Conservation (phyloP, 1,284 basidiomycete species). For the Phlebopus sp. region DNA sequence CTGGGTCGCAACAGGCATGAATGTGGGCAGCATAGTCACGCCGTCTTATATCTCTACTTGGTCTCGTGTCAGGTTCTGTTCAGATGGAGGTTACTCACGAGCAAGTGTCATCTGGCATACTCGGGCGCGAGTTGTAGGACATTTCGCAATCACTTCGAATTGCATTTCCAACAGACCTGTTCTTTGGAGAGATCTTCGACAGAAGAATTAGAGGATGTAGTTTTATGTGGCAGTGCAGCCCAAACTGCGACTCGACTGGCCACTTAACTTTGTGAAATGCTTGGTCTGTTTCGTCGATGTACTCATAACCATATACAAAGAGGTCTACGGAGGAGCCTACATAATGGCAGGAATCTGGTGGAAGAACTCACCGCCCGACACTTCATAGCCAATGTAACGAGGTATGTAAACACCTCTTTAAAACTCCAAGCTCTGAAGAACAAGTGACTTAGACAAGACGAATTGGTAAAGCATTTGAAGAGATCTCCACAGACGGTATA, state of each 20-base stretch:
- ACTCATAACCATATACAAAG: conserved; percentile 1
- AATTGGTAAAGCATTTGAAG: conserved; percentile 30
- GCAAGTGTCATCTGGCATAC: conserved; percentile 74
- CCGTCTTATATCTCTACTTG: conserved; percentile 51
- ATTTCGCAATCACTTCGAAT: conserved; percentile 76
- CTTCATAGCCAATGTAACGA: conserved; percentile 31
- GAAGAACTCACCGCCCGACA: conserved; percentile 27
- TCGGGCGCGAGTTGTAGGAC: conserved; percentile 72
- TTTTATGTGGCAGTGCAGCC: conserved; percentile 14
- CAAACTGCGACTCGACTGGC: conserved; percentile 2
- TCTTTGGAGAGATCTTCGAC: neutral
- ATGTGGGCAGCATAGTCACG: conserved; percentile 76
- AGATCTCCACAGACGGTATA: conserved; percentile 64
- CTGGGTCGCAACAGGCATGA: conserved; percentile 90
- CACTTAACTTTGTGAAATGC: conserved; percentile 16
- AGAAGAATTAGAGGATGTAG: too few species aligned
- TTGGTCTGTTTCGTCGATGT: conserved; percentile 20
- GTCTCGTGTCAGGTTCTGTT: conserved; percentile 1
- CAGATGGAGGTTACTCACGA: conserved; percentile 41
- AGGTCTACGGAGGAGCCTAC: conserved; percentile 12
- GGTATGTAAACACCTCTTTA: conserved; percentile 22
- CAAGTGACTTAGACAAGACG: conserved; percentile 20
- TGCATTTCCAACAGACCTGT: conserved; percentile 48
- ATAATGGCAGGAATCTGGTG: conserved; percentile 19
- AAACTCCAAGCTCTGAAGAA: conserved; percentile 2